These are phyloP conservation scores for Diaporthe velutina DNA, from an alignment of 2,329 filamentous ascomycete species.

Conservation along the genomic window DNA sequence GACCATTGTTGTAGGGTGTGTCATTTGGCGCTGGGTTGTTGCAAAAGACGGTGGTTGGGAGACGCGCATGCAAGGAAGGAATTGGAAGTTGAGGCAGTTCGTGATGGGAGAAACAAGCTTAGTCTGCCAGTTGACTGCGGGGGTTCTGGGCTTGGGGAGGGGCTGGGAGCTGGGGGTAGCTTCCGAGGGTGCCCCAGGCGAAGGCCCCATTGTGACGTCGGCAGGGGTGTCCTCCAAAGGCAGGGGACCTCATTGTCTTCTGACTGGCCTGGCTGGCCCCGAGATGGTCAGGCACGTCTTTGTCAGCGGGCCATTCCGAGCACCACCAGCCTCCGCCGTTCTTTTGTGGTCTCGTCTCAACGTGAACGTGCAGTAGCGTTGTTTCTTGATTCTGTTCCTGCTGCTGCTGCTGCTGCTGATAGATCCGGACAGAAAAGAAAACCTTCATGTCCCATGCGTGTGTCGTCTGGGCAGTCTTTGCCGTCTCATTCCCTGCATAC, in stretches of 20 bases:
- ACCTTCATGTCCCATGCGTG: background rate
- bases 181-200: background rate
- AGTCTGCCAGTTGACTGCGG: background rate
- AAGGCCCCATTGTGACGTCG: slow-evolving; percentile 22
- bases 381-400: background rate
- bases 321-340: background rate
- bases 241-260: too few species aligned
- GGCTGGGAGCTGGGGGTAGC: slow-evolving; percentile 24
- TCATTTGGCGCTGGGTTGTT: background rate
- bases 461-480: background rate
- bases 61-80: slow-evolving; percentile 13
- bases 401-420: background rate
- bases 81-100: slow-evolving; percentile 2
- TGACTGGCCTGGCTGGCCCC: background rate
- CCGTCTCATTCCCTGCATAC: background rate
- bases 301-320: slow-evolving; percentile 24
- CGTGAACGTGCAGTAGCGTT: slow-evolving; percentile 3
- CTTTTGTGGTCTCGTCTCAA: slow-evolving; percentile 14
- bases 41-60: slow-evolving; percentile 38
- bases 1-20: background rate
- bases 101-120: slow-evolving; percentile 7
- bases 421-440: background rate
- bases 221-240: background rate
- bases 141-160: slow-evolving; percentile 24
- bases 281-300: background rate